A percentile compares a stretch with the other conserved stretches of the same genome.
Evolutionary conservation across 1,284 basidiomycete genomes (phyloP).

Genomic region (Calocybe gambosa): DNA sequence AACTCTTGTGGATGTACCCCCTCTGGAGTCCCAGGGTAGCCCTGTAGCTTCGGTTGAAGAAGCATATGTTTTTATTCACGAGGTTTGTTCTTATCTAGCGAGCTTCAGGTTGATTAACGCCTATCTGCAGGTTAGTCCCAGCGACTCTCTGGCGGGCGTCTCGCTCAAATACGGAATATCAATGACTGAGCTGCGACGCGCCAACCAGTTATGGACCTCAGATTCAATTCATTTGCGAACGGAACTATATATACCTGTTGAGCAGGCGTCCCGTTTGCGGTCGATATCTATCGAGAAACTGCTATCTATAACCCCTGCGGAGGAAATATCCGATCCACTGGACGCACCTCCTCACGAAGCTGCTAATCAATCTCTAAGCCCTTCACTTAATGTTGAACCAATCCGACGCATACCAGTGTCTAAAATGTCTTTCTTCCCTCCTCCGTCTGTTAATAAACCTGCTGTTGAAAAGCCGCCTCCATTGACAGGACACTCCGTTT

Average conservation of each 20-base stretch:
- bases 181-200: conserved; percentile 73
- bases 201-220: conserved; percentile 87
- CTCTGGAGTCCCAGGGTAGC: conserved; percentile 15
- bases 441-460: conserved; percentile 24
- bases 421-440: conserved; percentile 58
- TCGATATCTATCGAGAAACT: conserved; percentile 24
- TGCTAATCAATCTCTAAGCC: conserved; percentile 1
- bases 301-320: conserved; percentile 20
- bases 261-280: conserved; percentile 31
- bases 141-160: conserved; percentile 79
- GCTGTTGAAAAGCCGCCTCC: conserved; percentile 14
- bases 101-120: background rate
- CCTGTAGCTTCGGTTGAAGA: conserved; percentile 25
- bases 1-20: conserved; percentile 25
- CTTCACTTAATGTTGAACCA: conserved; percentile 22
- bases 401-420: conserved; percentile 47
- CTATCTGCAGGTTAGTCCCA: conserved; percentile 50
- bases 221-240: conserved; percentile 85
- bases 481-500: conserved; percentile 11
- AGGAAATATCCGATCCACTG: conserved; percentile 11
- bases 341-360: background rate
- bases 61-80: conserved; percentile 49
- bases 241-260: conserved; percentile 72
- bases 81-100: conserved; percentile 30
- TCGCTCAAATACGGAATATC: conserved; percentile 84